A percentile compares a stretch with the other conserved stretches of the same genome.
These are phyloP conservation scores for Starmerella vaccinii DNA, from an alignment of 805 yeast species.

Conservation along the genomic window DNA sequence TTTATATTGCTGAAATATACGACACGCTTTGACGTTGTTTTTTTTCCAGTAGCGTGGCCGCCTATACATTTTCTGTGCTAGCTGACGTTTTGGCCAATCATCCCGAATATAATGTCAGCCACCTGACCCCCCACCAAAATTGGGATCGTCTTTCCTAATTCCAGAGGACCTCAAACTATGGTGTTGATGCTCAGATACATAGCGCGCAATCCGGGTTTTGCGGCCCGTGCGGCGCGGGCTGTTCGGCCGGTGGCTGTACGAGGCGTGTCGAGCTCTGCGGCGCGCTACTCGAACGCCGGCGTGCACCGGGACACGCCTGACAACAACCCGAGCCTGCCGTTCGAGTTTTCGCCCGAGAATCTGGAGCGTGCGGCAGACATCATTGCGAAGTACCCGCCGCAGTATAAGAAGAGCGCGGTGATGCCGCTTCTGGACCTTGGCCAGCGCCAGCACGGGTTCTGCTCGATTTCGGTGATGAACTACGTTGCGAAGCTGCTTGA, in stretches of 20 bases:
- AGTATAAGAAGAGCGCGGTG: constrained; percentile 76
- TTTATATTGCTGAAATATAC: too few relatives aligned
- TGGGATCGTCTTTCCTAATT: background rate
- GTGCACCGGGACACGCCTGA: constrained; percentile 65
- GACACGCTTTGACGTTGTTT: too few relatives aligned
- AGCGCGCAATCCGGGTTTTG: background rate
- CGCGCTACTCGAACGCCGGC: constrained; percentile 14
- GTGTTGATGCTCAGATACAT: background rate
- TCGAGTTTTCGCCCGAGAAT: constrained; percentile 62
- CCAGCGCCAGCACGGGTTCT: constrained; percentile 78
- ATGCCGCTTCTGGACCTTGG: constrained; percentile 83
- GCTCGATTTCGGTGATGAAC: constrained; percentile 80
- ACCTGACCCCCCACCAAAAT: constrained; percentile 6
- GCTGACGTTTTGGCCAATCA: constrained; percentile 6
- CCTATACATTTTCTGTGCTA: background rate
- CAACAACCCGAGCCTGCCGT: constrained; percentile 58
- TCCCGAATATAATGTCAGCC: constrained; percentile 7
- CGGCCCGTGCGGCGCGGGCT: background rate
- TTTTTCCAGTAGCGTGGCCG: background rate
- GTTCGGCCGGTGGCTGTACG: background rate
- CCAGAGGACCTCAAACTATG: background rate
- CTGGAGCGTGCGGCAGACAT: constrained; percentile 57
- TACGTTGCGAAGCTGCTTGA: constrained; percentile 74
- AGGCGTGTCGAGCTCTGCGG: background rate
- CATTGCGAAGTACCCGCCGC: constrained; percentile 71